These are phyloP conservation scores for Globisporangium camurandrum DNA, from an alignment of 352 stramenopile species.

Conservation along the genomic window DNA sequence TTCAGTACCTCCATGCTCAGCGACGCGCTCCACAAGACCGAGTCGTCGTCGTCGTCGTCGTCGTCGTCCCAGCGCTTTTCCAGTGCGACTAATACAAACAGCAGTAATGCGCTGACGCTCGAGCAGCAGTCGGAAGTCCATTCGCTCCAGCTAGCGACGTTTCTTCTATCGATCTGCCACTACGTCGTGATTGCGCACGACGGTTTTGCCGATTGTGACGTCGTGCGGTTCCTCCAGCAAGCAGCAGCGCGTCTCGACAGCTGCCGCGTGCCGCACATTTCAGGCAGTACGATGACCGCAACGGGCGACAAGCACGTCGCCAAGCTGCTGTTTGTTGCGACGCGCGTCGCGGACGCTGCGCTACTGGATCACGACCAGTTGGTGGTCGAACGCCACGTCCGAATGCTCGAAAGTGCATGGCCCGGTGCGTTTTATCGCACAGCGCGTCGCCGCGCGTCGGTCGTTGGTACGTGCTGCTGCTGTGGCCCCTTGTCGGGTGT, in stretches of 20 bases:
- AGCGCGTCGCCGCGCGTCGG: background rate
- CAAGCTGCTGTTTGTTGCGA: slow-evolving; percentile 53
- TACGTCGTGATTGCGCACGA: slow-evolving; percentile 68
- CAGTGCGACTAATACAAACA: too few species aligned
- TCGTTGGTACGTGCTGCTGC: slow-evolving; percentile 1
- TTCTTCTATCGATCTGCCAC: slow-evolving; percentile 69
- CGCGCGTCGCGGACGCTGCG: slow-evolving; percentile 26
- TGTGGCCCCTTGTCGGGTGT: too few species aligned
- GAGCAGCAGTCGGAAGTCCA: slow-evolving; percentile 61
- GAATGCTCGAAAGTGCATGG: slow-evolving; percentile 29
- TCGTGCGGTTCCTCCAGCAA: slow-evolving; percentile 40
- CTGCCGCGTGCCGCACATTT: slow-evolving; percentile 54
- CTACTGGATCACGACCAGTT: slow-evolving; percentile 25
- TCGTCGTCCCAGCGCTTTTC: slow-evolving; percentile 24
- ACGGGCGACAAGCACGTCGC: slow-evolving; percentile 37
- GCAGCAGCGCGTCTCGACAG: slow-evolving; percentile 44
- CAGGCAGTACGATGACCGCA: slow-evolving; percentile 18
- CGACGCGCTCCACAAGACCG: slow-evolving; percentile 39
- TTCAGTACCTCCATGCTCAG: slow-evolving; percentile 50
- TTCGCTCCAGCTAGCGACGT: slow-evolving; percentile 56
- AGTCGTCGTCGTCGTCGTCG: slow-evolving; percentile 14
- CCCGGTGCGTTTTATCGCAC: slow-evolving; percentile 14
- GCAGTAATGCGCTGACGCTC: slow-evolving; percentile 20
- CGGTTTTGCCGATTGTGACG: slow-evolving; percentile 24
- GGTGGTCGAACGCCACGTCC: slow-evolving; percentile 24